Base-by-base conservation (phyloP, 192 early-diverging fungal genomes). In the Dissophora globulifera region DNA sequence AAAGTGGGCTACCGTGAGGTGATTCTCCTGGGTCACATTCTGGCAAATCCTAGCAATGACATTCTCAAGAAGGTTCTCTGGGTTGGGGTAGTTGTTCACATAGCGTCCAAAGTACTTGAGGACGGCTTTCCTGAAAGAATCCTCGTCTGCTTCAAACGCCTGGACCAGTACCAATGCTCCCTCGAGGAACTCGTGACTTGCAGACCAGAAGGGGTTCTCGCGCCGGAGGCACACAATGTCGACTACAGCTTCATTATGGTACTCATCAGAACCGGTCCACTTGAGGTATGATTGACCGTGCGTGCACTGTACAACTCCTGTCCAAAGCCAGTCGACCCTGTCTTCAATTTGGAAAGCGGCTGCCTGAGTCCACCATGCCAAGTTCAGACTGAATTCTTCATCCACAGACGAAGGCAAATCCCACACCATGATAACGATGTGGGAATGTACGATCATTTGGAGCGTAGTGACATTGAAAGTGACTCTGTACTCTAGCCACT, bases 371-470 rank as follows among this genome's bases (percentile, higher is more conserved):
- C 33, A 58, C 23, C 25, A 50, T 1, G 65, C 2, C 9, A 42
- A 3, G 6, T 27, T 16, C 11, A 67, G 27, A 1, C 2, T 40
- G 19, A 67, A 58, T 0, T 57, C 47, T 1, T 48, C 55, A 17
- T 67, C 55, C 30, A 58, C 4, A 6, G 55, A 31, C 4, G 25
- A 43, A 4, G 65, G 65, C 10, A 67, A 35, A 8, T 23, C 25
- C 65, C 54, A 67, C 0, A 57, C 32, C 65, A 67, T 67, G 10
- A 56, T 20, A 31, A 50, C 27, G 5, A 50, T 2, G 2, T 47
- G 8, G 0, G 29, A 16, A 19, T 27, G 40, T 3, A 57, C 26
- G 20, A 67, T 51, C 48, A 67, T 26, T 13, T 33, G 38, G 13
- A 27, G 55, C 13, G 22, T 41, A 5, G 16, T 27, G 1, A 6